Evolutionary conservation across 257 asterid genomes (phyloP), one percentile per base, ranked within the genome.

Genomic region (Datura wrightii): DNA sequence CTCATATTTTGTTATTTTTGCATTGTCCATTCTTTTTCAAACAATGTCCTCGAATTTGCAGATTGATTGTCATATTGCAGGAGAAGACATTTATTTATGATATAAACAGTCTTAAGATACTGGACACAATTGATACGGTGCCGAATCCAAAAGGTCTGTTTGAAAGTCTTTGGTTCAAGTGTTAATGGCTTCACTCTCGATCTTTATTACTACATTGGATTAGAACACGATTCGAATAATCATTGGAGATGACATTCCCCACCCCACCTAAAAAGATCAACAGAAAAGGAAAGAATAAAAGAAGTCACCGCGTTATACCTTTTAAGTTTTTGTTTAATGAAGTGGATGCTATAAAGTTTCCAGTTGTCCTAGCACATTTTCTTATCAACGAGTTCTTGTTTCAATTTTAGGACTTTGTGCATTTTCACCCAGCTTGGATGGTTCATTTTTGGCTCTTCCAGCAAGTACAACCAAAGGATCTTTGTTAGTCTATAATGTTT

Each of bases 381-480:
- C 44, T 71, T 55, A 58, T 50, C 9, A 16, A 62, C 10, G 9
- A 84, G 48, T 83, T 84, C 39, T 84, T 53, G 36, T 83, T 87
- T 56, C 46, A 74, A 74, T 87, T 72, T 85, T 90, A 96, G 99
- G 98, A 89, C 94, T 93, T 66, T 94, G 96, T 90, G 97, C 98
- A 87, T 96, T 94, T 91, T 94, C 96, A 79, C 89, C 96, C 44
- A 87, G 88, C 86, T 82, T 83, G 87, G 98, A 93, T 56, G 91
- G 92, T 88, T 93, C 97, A 86, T 96, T 89, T 90, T 90, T 96
- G 92, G 99, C 99, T 86, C 89, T 96, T 89, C 99, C 98, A 65
- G 96, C 98, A 74, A 92, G 98, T 90, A 86, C 89, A 80, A 83
- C 82, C n/a, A 90, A 92, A 91, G 99, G 99, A 24, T 94, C 97